Conservation (phyloP, 352 stramenopile genomes). For the Globisporangium paddicum region DNA sequence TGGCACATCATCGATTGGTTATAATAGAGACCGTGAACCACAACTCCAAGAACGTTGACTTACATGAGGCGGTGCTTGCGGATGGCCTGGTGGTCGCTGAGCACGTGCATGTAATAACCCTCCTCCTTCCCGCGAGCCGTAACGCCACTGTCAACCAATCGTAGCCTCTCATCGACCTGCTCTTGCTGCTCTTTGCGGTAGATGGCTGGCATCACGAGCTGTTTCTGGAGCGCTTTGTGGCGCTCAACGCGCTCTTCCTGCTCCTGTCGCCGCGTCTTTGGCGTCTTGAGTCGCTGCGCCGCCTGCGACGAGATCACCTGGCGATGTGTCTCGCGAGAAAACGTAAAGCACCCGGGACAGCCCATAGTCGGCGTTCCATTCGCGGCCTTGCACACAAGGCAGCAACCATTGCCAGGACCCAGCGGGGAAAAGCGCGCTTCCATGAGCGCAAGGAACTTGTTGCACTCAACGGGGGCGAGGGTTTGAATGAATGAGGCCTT, state of each 20-base stretch:
- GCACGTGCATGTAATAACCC: constrained; percentile 47
- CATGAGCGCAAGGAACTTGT: constrained; percentile 30
- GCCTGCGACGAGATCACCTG: constrained; percentile 27
- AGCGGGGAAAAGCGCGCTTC: constrained; percentile 16
- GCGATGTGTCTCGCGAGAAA: constrained; percentile 34
- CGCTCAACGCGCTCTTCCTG: constrained; percentile 26
- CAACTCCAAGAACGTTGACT: too few species aligned
- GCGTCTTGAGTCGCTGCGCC: constrained; percentile 43
- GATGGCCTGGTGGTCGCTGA: constrained; percentile 46
- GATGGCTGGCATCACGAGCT: constrained; percentile 40
- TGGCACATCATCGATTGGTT: neutral
- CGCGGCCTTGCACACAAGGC: constrained; percentile 32
- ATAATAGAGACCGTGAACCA: neutral
- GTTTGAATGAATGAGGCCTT: constrained; percentile 8
- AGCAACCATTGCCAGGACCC: neutral
- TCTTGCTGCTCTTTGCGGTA: constrained; percentile 9
- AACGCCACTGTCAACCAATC: neutral
- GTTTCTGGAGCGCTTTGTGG: constrained; percentile 41
- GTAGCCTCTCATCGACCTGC: neutral
- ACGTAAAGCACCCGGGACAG: constrained; percentile 67
- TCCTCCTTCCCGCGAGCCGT: constrained; percentile 10
- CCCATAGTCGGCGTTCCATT: constrained; percentile 17
- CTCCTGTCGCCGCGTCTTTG: constrained; percentile 53
- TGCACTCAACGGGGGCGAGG: constrained; percentile 20
- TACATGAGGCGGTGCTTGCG: constrained; percentile 57